Percentiles rank a stretch among this genome's conserved stretches.
Evolutionary conservation across 192 early-diverging fungal species (phyloP).

Genomic region (Entomortierella parvispora): DNA sequence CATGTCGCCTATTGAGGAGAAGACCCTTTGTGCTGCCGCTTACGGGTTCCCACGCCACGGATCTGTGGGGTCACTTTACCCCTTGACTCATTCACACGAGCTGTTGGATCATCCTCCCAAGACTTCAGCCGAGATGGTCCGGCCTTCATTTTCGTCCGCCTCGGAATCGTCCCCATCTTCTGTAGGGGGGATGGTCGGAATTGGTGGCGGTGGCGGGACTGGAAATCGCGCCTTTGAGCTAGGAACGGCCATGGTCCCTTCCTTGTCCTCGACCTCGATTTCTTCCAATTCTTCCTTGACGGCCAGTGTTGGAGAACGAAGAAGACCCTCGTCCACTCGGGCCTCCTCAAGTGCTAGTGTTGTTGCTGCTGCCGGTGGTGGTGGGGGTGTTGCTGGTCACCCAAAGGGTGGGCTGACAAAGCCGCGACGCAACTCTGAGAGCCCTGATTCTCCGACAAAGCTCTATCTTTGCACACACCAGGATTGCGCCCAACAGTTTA

Average conservation of each 20-base stretch:
- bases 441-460: conserved; percentile 19
- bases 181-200: no score
- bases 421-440: conserved; percentile 27
- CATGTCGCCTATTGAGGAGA: not conserved
- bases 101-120: conserved; percentile 1
- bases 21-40: not conserved
- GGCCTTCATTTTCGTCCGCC: not conserved
- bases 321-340: no score
- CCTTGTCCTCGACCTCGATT: conserved; percentile 35
- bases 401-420: not conserved
- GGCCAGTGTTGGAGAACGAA: no score
- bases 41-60: conserved; percentile 29
- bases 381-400: not conserved
- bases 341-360: not conserved
- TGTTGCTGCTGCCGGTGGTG: not conserved
- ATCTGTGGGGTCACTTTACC: conserved; percentile 32
- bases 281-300: conserved; percentile 20
- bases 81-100: conserved; percentile 28
- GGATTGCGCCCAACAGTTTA: conserved; percentile 65
- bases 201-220: no score
- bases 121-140: not conserved
- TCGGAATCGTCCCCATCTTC: not conserved
- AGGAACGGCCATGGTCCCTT: conserved; percentile 28
- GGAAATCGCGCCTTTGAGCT: not conserved
- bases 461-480: conserved; percentile 49